Evolutionary conservation across 2,329 filamentous ascomycete genomes (phyloP).

Genomic region (Chrysoporthe deuterocubensis): DNA sequence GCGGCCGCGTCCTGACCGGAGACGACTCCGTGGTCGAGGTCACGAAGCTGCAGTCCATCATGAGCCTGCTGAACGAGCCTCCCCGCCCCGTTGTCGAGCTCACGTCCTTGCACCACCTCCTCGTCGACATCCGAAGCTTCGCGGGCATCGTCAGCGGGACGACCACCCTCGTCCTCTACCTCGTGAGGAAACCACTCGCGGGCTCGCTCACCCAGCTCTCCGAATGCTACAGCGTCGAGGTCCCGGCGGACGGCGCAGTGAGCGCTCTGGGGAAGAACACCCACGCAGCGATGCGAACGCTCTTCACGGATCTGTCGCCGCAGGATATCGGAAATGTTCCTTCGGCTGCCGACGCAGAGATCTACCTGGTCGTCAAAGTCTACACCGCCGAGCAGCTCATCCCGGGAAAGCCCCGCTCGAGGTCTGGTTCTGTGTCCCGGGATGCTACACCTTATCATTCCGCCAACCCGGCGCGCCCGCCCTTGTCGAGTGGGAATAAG

Average conservation of each 20-base stretch:
- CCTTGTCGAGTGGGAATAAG: slow-evolving; percentile 55
- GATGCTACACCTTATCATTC: slow-evolving; percentile 39
- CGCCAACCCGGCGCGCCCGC: slow-evolving; percentile 44
- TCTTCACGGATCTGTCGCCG: slow-evolving; percentile 85
- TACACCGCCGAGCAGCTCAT: slow-evolving; percentile 61
- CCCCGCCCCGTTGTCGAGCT: slow-evolving; percentile 71
- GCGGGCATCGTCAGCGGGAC: slow-evolving; percentile 76
- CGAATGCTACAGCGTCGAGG: slow-evolving; percentile 80
- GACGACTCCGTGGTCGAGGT: slow-evolving; percentile 93
- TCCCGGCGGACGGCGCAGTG: slow-evolving; percentile 75
- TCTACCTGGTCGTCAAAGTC: slow-evolving; percentile 85
- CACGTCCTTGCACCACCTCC: slow-evolving; percentile 75
- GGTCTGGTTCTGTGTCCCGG: slow-evolving; percentile 53
- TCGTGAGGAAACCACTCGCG: slow-evolving; percentile 73
- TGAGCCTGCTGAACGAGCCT: slow-evolving; percentile 89
- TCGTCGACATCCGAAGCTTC: slow-evolving; percentile 84
- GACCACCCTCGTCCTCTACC: slow-evolving; percentile 75
- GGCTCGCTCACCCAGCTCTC: slow-evolving; percentile 71
- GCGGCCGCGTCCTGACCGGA: slow-evolving; percentile 84
- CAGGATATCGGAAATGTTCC: slow-evolving; percentile 69
- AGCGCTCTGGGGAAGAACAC: slow-evolving; percentile 66
- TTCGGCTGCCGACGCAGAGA: slow-evolving; percentile 68
- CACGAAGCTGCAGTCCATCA: slow-evolving; percentile 88
- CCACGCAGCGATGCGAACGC: slow-evolving; percentile 75
- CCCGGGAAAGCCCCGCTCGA: slow-evolving; percentile 52